Evolutionary conservation across 2,329 filamentous ascomycete genomes (phyloP), one percentile per base, ranked within the genome.

Genomic region (Alternaria ventricosa): DNA sequence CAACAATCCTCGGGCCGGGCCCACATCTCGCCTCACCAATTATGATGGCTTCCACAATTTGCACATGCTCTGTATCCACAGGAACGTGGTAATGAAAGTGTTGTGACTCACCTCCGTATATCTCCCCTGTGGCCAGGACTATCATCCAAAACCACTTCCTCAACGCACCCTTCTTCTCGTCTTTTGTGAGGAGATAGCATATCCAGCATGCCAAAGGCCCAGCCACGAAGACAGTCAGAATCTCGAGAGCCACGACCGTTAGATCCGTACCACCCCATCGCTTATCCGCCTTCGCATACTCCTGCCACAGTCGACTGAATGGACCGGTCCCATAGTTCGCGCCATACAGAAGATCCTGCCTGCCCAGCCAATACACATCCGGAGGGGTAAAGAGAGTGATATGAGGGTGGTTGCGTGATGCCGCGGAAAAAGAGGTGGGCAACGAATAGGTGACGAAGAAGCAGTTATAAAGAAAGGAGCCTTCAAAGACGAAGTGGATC

Each of bases 401-500:
- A 7, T 70, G 70, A 33, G 70, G 72, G 22, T 77, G 75, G 51
- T 75, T 67, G 43, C 73, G 61, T 8, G 66, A 44, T 33, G 72
- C 65, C n/a, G 71, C 72, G 3, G 73, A 71, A 60, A 79, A 79
- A 43, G 70, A 71, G 43, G 79, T 79, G 8, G 83, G 80, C 43
- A 87, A 77, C 20, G 79, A 73, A 51, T 81, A 80, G 73, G 84
- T 89, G 70, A 86, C 86, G 86, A 94, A 95, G 86, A 98, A 96
- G 84, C 93, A 97, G 82, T 97, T 93, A 85, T 94, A 97, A 23
- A 97, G 88, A 81, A 93, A 98, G 74, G 89, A 91, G 57, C 93
- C 94, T 83, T 98, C 95, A 78, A 98, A 91, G 78, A 93, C 85
- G 81, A 96, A 89, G 83, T 99, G 96, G 75, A 94, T 95, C 46